These are phyloP conservation scores for Pseudogymnoascus sp. DNA, from an alignment of 2,329 filamentous ascomycete genomes.

Conservation along the genomic window DNA sequence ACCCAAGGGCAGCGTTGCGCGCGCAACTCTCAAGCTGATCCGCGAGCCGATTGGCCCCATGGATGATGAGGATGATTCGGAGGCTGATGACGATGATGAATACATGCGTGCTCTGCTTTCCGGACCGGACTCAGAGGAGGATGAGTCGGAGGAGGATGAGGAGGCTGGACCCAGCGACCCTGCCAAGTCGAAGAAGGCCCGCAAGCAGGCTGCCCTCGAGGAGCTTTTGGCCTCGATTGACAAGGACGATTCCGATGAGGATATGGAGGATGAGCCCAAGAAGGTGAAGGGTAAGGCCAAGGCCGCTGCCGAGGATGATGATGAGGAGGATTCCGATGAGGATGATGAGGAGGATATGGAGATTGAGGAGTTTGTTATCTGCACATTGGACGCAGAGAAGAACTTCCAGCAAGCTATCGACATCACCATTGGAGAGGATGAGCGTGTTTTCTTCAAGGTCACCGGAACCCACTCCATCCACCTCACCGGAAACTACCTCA, in stretches of 20 bases:
- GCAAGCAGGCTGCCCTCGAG: conserved; percentile 68
- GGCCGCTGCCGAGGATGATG: conserved; percentile 45
- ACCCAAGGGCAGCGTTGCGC: conserved; percentile 57
- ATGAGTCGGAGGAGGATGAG: conserved; percentile 54
- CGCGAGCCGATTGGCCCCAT: conserved; percentile 56
- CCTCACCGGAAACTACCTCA: conserved; percentile 93
- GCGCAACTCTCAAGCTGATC: conserved; percentile 86
- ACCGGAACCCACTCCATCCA: conserved; percentile 84
- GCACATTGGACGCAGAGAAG: conserved; percentile 91
- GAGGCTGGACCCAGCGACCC: conserved; percentile 86
- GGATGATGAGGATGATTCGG: conserved; percentile 47
- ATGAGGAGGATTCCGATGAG: conserved; percentile 49
- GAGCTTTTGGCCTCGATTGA: conserved; percentile 67
- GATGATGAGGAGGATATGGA: conserved; percentile 59
- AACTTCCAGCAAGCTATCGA: conserved; percentile 93
- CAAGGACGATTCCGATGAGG: conserved; percentile 54
- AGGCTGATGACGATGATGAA: conserved; percentile 61
- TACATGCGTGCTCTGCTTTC: conserved; percentile 52
- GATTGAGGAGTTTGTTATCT: conserved; percentile 86
- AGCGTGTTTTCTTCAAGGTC: conserved; percentile 88
- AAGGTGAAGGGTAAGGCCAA: conserved; percentile 53
- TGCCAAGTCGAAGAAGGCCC: conserved; percentile 80
- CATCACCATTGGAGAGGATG: conserved; percentile 81
- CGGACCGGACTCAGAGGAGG: conserved; percentile 41
- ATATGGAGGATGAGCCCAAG: conserved; percentile 66